Conservation (phyloP, 169 alveolate genomes). For the Plasmodium billcollinsi region DNA sequence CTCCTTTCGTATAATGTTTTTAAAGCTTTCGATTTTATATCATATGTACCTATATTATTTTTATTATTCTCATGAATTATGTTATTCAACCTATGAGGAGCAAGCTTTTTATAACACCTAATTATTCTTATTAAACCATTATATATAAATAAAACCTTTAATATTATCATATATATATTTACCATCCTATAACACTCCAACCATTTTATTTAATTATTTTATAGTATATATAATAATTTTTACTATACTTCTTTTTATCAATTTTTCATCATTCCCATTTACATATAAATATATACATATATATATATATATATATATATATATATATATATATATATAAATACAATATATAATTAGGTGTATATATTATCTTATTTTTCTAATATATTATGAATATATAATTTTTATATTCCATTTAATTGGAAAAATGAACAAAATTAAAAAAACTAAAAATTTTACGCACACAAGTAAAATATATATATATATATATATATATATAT, state of each 20-base stretch:
- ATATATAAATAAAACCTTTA: not conserved
- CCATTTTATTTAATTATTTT: slow-evolving; percentile 12
- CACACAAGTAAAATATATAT: too few species aligned
- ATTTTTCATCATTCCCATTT: not conserved
- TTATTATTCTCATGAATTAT: not conserved
- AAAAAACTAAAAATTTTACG: too few species aligned
- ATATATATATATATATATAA: too few species aligned
- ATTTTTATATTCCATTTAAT: too few species aligned
- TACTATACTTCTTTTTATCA: not conserved
- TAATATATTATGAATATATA: too few species aligned
- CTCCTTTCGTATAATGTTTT: slow-evolving; percentile 31
- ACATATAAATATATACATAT: too few species aligned
- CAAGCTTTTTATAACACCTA: slow-evolving; percentile 13
- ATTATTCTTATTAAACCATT: too few species aligned
- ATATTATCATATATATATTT: not conserved
- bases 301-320: too few species aligned
- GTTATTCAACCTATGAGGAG: not conserved
- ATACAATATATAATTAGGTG: too few species aligned
- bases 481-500: too few species aligned
- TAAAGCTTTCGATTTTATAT: slow-evolving; percentile 38
- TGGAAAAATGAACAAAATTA: too few species aligned
- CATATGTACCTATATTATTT: slow-evolving; percentile 1
- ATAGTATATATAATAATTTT: not conserved
- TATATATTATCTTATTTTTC: too few species aligned
- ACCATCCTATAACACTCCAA: slow-evolving; percentile 15